phyloP scores from a whole-genome alignment of 2,329 filamentous ascomycete species.

The Fusarium camptoceras region DNA sequence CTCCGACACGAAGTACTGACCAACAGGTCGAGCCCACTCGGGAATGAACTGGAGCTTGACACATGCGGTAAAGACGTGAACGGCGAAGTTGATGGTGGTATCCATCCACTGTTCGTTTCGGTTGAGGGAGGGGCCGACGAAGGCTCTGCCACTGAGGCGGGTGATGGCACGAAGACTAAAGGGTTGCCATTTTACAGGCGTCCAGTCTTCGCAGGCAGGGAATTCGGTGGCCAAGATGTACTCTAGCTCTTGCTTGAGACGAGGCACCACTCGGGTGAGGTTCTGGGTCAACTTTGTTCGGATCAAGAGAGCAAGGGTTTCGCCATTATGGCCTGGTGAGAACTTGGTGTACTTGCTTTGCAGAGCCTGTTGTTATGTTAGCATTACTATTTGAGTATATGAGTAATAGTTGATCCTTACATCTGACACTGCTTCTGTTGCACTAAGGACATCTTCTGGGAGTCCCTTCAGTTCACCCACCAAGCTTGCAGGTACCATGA shows the following conservation, averaged over 20 bases:
- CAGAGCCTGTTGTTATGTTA: conserved; percentile 55
- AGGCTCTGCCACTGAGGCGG: conserved; percentile 64
- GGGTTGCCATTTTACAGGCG: conserved; percentile 63
- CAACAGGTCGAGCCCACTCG: conserved; percentile 60
- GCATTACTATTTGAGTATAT: background rate
- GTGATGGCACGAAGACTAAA: conserved; percentile 65
- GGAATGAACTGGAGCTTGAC: conserved; percentile 65
- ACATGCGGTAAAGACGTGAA: conserved; percentile 61
- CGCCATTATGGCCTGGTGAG: conserved; percentile 59
- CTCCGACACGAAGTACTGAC: conserved; percentile 61
- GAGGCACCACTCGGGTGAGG: conserved; percentile 58
- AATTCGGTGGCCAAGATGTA: conserved; percentile 61
- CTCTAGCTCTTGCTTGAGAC: conserved; percentile 61
- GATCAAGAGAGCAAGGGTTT: conserved; percentile 58
- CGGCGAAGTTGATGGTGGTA: conserved; percentile 62
- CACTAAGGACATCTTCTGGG: conserved; percentile 62
- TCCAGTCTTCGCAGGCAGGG: conserved; percentile 66
- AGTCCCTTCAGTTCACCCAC: conserved; percentile 61
- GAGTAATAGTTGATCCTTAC: conserved; percentile 43
- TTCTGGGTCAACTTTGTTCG: conserved; percentile 62
- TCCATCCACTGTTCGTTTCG: conserved; percentile 66
- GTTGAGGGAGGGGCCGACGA: conserved; percentile 63
- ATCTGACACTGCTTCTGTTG: conserved; percentile 61
- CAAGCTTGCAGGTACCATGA: conserved; percentile 59
- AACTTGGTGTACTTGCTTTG: conserved; percentile 65